phyloP scores from a whole-genome alignment of 768 basidiomycete species.

The Phlebiopsis flavidoalba region DNA sequence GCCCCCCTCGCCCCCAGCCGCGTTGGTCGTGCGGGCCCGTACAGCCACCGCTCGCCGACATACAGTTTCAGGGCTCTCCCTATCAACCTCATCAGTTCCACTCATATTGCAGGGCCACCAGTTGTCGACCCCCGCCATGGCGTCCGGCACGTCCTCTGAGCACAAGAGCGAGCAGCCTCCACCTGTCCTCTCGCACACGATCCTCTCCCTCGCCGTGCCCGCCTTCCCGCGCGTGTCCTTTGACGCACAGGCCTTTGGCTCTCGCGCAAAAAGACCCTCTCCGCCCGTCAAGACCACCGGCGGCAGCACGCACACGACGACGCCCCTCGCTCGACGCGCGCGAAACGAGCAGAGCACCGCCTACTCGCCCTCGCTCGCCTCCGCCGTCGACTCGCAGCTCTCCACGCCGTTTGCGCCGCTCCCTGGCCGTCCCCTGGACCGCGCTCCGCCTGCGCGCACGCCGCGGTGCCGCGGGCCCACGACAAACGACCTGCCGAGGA shows the following conservation, averaged over 20 bases:
- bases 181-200: conserved; percentile 20
- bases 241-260: conserved; percentile 5
- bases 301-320: background rate
- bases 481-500: conserved; percentile 28
- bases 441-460: background rate
- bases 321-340: background rate
- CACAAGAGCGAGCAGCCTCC: conserved; percentile 14
- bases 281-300: background rate
- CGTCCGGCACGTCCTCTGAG: conserved; percentile 5
- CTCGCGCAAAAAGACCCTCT: conserved; percentile 2
- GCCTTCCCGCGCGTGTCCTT: conserved; percentile 7
- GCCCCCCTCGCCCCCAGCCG: background rate
- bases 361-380: conserved; percentile 4
- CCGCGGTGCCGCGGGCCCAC: conserved; percentile 23
- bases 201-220: conserved; percentile 19
- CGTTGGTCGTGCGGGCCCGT: background rate
- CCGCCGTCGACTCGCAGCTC: conserved; percentile 5
- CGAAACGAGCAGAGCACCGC: no score
- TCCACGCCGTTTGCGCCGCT: conserved; percentile 6
- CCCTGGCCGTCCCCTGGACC: background rate
- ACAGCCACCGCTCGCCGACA: background rate
- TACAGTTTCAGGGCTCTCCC: background rate
- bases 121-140: conserved; percentile 1
- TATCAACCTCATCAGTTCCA: background rate
- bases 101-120: background rate